Conservation (phyloP, 306 rosid species). For the Prunus persica region DNA sequence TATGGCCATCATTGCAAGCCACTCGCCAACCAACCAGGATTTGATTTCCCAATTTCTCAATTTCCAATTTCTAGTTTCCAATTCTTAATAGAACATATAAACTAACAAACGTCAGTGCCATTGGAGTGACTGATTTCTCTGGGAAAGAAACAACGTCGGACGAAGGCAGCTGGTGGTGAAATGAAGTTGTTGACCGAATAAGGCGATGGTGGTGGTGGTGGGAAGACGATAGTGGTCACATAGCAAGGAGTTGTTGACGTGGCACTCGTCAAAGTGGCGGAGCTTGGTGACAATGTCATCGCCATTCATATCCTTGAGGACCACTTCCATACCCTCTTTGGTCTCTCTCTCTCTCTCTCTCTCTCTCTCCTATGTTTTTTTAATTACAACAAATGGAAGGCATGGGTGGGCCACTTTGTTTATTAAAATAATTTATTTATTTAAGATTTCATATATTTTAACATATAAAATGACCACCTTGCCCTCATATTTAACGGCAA, state of each 20-base stretch:
- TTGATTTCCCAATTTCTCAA: too few relatives aligned
- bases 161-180: constrained; percentile 24
- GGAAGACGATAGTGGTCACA: constrained; percentile 52
- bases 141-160: constrained; percentile 34
- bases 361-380: too few relatives aligned
- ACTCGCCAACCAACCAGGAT: not conserved
- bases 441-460: too few relatives aligned
- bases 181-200: constrained; percentile 7
- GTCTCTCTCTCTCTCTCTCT: constrained; percentile 17
- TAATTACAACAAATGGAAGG: too few relatives aligned
- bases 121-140: not conserved
- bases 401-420: too few relatives aligned
- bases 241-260: constrained; percentile 79
- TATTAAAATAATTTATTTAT: too few relatives aligned
- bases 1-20: too few relatives aligned
- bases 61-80: too few relatives aligned
- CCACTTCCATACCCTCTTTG: constrained; percentile 40
- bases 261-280: constrained; percentile 84
- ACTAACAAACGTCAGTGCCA: too few relatives aligned
- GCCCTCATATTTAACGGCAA: too few relatives aligned
- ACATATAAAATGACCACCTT: too few relatives aligned
- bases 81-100: too few relatives aligned
- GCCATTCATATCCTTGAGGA: constrained; percentile 61
- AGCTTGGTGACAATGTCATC: constrained; percentile 80
- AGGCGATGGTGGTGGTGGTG: not conserved